A percentile compares a stretch with the other conserved stretches of the same genome.
phyloP scores from a whole-genome alignment of 352 stramenopile genomes.

The Phytophthora kernoviae region DNA sequence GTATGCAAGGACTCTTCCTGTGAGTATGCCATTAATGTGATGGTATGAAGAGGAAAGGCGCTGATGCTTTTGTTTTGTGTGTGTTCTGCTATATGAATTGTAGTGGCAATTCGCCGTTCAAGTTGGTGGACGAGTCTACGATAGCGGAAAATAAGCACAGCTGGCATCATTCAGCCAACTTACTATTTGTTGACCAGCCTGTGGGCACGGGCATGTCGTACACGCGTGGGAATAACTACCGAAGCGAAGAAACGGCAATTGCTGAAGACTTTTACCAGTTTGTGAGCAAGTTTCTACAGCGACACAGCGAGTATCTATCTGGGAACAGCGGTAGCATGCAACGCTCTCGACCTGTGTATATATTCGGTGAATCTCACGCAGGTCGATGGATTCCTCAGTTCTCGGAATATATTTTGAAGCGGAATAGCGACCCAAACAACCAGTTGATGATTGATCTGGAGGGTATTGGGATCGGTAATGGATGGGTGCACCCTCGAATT shows the following conservation, averaged over 20 bases:
- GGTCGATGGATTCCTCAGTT: conserved; percentile 98
- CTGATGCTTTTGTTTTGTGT: background rate
- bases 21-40: conserved; percentile 23
- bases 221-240: conserved; percentile 58
- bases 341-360: conserved; percentile 86
- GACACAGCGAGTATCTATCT: conserved; percentile 79
- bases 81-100: background rate
- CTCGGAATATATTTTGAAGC: conserved; percentile 91
- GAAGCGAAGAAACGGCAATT: conserved; percentile 48
- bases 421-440: conserved; percentile 63
- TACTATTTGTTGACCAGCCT: conserved; percentile 88
- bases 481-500: conserved; percentile 95
- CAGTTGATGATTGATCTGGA: conserved; percentile 62
- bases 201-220: conserved; percentile 82
- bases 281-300: conserved; percentile 91
- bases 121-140: conserved; percentile 51
- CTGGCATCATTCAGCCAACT: conserved; percentile 75
- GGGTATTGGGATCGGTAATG: conserved; percentile 97
- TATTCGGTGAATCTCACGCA: conserved; percentile 97
- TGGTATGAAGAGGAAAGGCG: no score
- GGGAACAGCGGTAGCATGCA: conserved; percentile 40
- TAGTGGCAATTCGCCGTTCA: conserved; percentile 73
- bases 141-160: conserved; percentile 73
- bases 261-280: conserved; percentile 94
- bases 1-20: conserved; percentile 80